These are phyloP conservation scores for Septoria petroselini DNA, from an alignment of 2,329 filamentous ascomycete genomes.

Conservation along the genomic window DNA sequence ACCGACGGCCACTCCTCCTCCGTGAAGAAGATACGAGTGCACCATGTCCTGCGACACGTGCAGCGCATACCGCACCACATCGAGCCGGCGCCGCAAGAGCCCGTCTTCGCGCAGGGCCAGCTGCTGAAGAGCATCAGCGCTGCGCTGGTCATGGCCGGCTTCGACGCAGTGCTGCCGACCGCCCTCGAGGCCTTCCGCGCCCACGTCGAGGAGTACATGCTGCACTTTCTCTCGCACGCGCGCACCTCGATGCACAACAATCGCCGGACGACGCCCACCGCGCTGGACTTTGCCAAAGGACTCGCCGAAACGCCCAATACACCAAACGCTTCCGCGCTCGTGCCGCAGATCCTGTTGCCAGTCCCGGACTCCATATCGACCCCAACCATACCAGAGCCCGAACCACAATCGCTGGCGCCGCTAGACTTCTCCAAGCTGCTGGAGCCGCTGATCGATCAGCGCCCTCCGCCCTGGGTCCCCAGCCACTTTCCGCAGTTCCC, in stretches of 20 bases:
- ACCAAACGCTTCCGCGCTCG: conserved; percentile 40
- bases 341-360: conserved; percentile 42
- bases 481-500: conserved; percentile 61
- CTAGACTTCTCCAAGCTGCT: conserved; percentile 50
- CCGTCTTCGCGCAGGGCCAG: conserved; percentile 53
- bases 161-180: conserved; percentile 53
- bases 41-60: conserved; percentile 28
- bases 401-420: conserved; percentile 41
- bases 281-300: conserved; percentile 58
- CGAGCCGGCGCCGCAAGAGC: conserved; percentile 46
- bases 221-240: conserved; percentile 53
- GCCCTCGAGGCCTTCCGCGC: conserved; percentile 57
- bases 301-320: conserved; percentile 42
- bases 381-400: conserved; percentile 44
- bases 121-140: conserved; percentile 55
- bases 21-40: conserved; percentile 28
- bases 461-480: conserved; percentile 54
- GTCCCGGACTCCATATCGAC: conserved; percentile 36
- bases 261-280: conserved; percentile 55
- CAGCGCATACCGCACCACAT: conserved; percentile 32
- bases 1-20: too few relatives aligned
- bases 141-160: conserved; percentile 52
- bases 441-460: conserved; percentile 51
- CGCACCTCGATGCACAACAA: conserved; percentile 57
- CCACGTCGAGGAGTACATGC: conserved; percentile 59